Base-by-base conservation (phyloP, 805 yeast genomes). In the Komagataella phaffii region DNA sequence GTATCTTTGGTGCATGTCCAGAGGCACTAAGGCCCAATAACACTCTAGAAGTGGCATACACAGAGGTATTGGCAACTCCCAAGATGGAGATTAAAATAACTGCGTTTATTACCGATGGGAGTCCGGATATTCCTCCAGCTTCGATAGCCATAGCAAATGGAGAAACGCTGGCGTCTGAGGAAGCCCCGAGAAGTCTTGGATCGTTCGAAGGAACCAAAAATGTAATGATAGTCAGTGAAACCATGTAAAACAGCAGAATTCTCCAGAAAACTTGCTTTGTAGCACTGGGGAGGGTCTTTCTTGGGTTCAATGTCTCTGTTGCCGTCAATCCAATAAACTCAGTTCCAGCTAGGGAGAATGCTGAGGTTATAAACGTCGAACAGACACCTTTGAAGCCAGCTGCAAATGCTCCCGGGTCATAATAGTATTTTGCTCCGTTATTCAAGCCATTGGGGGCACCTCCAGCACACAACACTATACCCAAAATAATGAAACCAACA, bases 51-150 rank as follows among this genome's bases (percentile, higher is more conserved):
- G 82, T 76, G n/a, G 83, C 87, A 62, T 75, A 85, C 46, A 83
- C 78, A 1, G 89, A 79, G 19, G 88, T 79, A 70, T 84, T 85
- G 57, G 88, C 89, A 51, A 84, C 90, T 6, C 89, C 83, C 52
- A 83, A 65, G 24, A 85, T 88, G 3, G 90, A 81, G 53, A 84
- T 65, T 67, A 85, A 70, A 58, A 85, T 83, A 45, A 84, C 88
- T 18, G 80, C 87, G 62, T 85, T 85, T 70, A 85, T 82, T 55
- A 85, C 77, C 51, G 82, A 79, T 50, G 90, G 90, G 49, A 83
- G 73, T 46, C 79, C 85, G 49, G 68, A 69, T 56, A 84, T 79
- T 57, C 85, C 83, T 24, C 79, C 85, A 51, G 73, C 68, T 36
- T 73, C 69, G 52, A 83, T 77, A 45, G 90, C 88, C 64, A 84